Conservation (phyloP, 139 green algal genomes). For the Haematococcus sp. region DNA sequence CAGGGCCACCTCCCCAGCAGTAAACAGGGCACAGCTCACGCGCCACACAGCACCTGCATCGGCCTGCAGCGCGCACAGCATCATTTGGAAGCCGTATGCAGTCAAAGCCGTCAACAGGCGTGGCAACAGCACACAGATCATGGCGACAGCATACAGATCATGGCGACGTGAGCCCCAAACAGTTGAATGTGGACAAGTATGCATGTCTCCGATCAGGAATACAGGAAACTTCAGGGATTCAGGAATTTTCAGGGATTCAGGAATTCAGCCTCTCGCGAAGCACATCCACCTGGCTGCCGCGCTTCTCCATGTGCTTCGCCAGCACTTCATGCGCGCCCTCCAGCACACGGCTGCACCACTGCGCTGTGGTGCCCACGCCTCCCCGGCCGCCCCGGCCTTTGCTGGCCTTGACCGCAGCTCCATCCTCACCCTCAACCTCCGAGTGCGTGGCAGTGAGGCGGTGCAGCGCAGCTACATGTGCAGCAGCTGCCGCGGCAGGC, state of each 20-base stretch:
- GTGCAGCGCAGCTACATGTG: constrained; percentile 5
- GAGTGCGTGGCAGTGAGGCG: not conserved
- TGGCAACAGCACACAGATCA: too few relatives aligned
- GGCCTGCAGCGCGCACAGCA: too few relatives aligned
- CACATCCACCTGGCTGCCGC: not conserved
- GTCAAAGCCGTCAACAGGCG: too few relatives aligned
- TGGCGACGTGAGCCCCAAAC: too few relatives aligned
- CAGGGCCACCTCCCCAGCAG: constrained; percentile 64
- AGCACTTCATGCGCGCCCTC: constrained; percentile 30
- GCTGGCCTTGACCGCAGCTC: not conserved
- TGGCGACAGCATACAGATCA: too few relatives aligned
- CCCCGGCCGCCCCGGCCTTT: constrained; percentile 8
- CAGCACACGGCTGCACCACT: constrained; percentile 34
- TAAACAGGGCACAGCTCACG: constrained; percentile 54
- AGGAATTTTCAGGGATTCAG: too few relatives aligned
- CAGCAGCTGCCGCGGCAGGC: constrained; percentile 6
- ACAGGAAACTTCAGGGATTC: too few relatives aligned
- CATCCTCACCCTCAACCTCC: not conserved
- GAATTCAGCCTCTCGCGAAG: too few relatives aligned
- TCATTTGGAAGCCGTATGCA: too few relatives aligned
- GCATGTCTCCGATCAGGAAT: too few relatives aligned
- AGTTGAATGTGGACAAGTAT: too few relatives aligned
- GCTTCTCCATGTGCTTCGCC: constrained; percentile 17
- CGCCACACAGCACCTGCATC: not conserved
- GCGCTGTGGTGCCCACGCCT: constrained; percentile 9